Evolutionary conservation across 2,329 filamentous ascomycete genomes (phyloP).

Genomic region (Polytolypa hystricis): DNA sequence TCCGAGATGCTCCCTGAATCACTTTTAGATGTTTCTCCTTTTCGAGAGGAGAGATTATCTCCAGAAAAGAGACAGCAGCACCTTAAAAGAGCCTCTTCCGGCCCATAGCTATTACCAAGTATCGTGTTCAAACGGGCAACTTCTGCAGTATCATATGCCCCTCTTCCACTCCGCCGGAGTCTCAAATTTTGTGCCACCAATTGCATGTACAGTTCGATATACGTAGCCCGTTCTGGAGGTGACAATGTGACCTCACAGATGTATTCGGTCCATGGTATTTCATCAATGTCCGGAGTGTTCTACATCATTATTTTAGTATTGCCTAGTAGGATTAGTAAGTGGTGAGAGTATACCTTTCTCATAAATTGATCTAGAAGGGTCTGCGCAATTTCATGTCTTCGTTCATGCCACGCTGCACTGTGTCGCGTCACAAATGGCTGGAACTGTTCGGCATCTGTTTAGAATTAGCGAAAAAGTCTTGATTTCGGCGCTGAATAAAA

Average conservation of each 20-base stretch:
- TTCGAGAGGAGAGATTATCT: too few relatives aligned
- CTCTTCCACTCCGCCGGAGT: conserved; percentile 17
- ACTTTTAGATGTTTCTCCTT: too few relatives aligned
- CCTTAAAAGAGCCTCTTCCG: conserved; percentile 46
- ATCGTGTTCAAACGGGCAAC: conserved; percentile 35
- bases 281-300: conserved; percentile 34
- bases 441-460: conserved; percentile 43
- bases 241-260: conserved; percentile 35
- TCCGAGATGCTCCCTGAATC: too few relatives aligned
- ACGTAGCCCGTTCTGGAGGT: conserved; percentile 40
- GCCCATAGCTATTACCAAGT: conserved; percentile 33
- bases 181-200: conserved; percentile 42
- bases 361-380: conserved; percentile 44
- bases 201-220: conserved; percentile 45
- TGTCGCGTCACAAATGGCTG: conserved; percentile 39
- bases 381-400: conserved; percentile 43
- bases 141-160: conserved; percentile 19
- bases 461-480: conserved; percentile 10
- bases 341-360: conserved; percentile 34
- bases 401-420: conserved; percentile 42
- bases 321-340: conserved; percentile 6
- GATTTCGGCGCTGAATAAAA: conserved; percentile 1
- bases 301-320: too few relatives aligned
- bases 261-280: conserved; percentile 36
- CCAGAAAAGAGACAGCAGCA: conserved; percentile 28